These are phyloP conservation scores for Zelonia costaricensis DNA, from an alignment of 208 protist genomes.

Conservation along the genomic window DNA sequence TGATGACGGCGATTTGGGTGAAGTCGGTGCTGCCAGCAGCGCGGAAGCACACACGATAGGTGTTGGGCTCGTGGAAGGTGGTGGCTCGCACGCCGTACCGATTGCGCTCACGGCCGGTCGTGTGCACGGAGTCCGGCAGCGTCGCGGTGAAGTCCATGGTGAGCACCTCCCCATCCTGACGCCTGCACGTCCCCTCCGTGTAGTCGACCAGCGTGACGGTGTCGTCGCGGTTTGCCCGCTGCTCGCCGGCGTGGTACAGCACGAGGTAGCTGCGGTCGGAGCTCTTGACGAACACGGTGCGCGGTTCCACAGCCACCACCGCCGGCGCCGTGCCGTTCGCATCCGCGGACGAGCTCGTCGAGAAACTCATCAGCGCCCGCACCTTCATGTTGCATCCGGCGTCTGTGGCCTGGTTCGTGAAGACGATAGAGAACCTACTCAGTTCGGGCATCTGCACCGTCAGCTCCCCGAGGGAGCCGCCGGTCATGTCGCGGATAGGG, in stretches of 20 bases:
- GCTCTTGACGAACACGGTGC: conserved; percentile 48
- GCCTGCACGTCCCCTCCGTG: conserved; percentile 20
- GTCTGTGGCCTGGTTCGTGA: conserved; percentile 56
- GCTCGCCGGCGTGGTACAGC: conserved; percentile 35
- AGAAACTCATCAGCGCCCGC: conserved; percentile 52
- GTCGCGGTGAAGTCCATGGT: conserved; percentile 33
- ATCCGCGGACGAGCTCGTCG: no score
- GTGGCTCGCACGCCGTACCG: conserved; percentile 32
- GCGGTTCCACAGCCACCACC: conserved; percentile 54
- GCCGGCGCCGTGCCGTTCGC: no score
- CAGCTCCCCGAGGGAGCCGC: conserved; percentile 54
- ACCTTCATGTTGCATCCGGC: conserved; percentile 41
- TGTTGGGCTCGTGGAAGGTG: conserved; percentile 38
- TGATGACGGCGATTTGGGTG: conserved; percentile 50
- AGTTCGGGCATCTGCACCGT: conserved; percentile 29
- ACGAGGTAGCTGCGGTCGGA: conserved; percentile 37
- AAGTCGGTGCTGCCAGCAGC: not conserved
- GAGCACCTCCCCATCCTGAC: conserved; percentile 1
- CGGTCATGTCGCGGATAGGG: conserved; percentile 58
- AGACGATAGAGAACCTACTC: conserved; percentile 48
- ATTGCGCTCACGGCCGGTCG: conserved; percentile 1
- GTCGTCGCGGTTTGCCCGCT: conserved; percentile 2
- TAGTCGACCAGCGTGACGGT: conserved; percentile 37
- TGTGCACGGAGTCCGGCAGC: conserved; percentile 20
- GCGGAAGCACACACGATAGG: conserved; percentile 65